phyloP scores from a whole-genome alignment of 1,284 basidiomycete species.

The Ganoderma sinense region DNA sequence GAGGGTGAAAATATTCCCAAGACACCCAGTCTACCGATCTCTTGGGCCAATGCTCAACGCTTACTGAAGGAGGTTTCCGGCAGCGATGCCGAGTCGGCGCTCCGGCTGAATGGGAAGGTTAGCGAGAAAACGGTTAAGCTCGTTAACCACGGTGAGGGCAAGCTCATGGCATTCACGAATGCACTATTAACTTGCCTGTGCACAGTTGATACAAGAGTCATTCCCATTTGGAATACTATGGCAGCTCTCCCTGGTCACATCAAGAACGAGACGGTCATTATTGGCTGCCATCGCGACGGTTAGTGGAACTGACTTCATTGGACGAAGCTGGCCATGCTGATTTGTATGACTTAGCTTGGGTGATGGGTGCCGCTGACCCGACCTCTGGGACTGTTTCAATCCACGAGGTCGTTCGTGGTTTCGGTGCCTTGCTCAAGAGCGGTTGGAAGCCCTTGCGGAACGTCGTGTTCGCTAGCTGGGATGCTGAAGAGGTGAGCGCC shows the following conservation, averaged over 20 bases:
- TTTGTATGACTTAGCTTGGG: slow-evolving; percentile 38
- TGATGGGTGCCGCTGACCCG: slow-evolving; percentile 87
- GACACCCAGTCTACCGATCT: slow-evolving; percentile 85
- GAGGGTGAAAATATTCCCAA: slow-evolving; percentile 77
- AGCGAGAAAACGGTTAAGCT: slow-evolving; percentile 60
- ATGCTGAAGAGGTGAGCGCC: slow-evolving; percentile 82
- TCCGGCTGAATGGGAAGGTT: slow-evolving; percentile 54
- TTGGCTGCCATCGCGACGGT: slow-evolving; percentile 92
- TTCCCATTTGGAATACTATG: slow-evolving; percentile 90
- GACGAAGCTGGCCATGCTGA: neutral
- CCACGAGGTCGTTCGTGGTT: slow-evolving; percentile 85
- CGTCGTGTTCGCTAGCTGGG: slow-evolving; percentile 91
- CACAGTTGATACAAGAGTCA: slow-evolving; percentile 78
- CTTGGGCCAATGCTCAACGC: slow-evolving; percentile 72
- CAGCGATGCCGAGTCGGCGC: slow-evolving; percentile 40
- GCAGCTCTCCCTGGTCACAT: slow-evolving; percentile 90
- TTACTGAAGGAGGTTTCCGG: slow-evolving; percentile 64
- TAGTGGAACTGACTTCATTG: slow-evolving; percentile 29
- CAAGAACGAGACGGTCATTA: slow-evolving; percentile 83
- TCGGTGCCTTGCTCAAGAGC: slow-evolving; percentile 72
- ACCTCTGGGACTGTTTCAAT: slow-evolving; percentile 89
- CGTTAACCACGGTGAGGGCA: slow-evolving; percentile 64
- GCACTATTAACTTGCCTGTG: neutral
- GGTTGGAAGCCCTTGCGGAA: slow-evolving; percentile 94
- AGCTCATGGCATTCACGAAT: neutral